phyloP scores from a whole-genome alignment of 2,329 filamentous ascomycete species.

The Apiospora kogelbergensis region DNA sequence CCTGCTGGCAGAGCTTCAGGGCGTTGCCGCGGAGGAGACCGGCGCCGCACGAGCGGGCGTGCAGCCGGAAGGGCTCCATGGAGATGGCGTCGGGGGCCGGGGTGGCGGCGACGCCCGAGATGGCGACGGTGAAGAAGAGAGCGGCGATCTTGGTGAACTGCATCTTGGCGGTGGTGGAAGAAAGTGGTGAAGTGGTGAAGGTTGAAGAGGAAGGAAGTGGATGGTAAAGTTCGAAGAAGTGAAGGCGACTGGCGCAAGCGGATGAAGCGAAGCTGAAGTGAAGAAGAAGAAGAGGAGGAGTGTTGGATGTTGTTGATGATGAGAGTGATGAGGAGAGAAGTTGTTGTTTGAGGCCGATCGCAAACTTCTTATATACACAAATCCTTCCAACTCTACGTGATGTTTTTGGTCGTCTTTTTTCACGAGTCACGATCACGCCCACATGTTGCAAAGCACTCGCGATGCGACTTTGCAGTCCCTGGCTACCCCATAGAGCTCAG shows the following conservation, averaged over 20 bases:
- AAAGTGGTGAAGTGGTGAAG: neutral
- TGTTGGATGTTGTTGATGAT: neutral
- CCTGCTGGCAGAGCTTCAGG: neutral
- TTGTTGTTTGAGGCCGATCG: neutral
- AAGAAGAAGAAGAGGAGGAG: neutral
- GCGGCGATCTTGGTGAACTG: slow-evolving; percentile 5
- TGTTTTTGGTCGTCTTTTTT: neutral
- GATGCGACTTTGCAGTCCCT: neutral
- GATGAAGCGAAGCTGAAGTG: neutral
- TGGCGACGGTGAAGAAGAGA: slow-evolving; percentile 1
- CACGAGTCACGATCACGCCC: neutral
- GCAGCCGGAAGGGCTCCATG: neutral
- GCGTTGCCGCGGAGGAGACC: slow-evolving; percentile 5
- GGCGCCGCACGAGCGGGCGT: slow-evolving; percentile 9
- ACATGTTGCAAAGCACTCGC: neutral
- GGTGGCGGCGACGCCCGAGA: slow-evolving; percentile 2
- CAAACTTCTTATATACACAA: neutral
- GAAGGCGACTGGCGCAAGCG: neutral
- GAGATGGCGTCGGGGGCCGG: neutral
- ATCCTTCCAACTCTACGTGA: neutral
- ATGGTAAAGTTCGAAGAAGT: neutral
- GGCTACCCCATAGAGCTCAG: neutral
- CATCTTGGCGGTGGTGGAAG: neutral
- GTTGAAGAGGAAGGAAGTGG: too few relatives aligned
- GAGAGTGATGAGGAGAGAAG: neutral